Conservation (phyloP, 805 yeast species). For the Starmerella kuoi region DNA sequence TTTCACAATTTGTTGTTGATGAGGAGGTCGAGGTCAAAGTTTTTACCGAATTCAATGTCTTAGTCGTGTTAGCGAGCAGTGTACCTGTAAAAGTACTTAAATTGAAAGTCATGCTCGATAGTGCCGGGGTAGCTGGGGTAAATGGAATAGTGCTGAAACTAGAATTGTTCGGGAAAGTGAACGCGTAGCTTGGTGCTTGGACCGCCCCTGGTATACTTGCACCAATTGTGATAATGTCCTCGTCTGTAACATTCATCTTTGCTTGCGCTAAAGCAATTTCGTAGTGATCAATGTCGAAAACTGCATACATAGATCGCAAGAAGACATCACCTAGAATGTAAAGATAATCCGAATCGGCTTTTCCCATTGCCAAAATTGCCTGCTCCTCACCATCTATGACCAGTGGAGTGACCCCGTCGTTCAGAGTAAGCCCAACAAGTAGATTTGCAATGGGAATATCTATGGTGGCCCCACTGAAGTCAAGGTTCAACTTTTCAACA, state of each 20-base stretch:
- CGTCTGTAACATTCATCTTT: constrained; percentile 22
- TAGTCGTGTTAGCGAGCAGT: no score
- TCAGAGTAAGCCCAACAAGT: constrained; percentile 8
- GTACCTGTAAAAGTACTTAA: no score
- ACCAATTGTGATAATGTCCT: constrained; percentile 8
- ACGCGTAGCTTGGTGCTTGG: constrained; percentile 14
- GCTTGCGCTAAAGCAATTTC: constrained; percentile 49
- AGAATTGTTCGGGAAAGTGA: constrained; percentile 13
- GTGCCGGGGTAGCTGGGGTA: constrained; percentile 7
- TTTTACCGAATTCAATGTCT: no score
- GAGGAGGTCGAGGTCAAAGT: no score
- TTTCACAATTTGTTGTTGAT: no score
- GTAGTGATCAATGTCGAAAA: constrained; percentile 51
- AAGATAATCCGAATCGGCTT: constrained; percentile 26
- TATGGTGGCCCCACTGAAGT: constrained; percentile 23
- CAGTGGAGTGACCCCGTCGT: constrained; percentile 10
- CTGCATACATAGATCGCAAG: constrained; percentile 54
- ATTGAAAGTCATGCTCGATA: no score
- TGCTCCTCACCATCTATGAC: constrained; percentile 29
- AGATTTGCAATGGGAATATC: constrained; percentile 20
- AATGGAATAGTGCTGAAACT: constrained; percentile 2
- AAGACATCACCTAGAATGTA: constrained; percentile 53
- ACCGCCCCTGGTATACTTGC: constrained; percentile 18
- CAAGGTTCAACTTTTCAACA: constrained; percentile 31
- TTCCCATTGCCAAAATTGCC: constrained; percentile 22